Evolutionary conservation across 257 asterid species (phyloP).

Genomic region (Henckelia pumila): DNA sequence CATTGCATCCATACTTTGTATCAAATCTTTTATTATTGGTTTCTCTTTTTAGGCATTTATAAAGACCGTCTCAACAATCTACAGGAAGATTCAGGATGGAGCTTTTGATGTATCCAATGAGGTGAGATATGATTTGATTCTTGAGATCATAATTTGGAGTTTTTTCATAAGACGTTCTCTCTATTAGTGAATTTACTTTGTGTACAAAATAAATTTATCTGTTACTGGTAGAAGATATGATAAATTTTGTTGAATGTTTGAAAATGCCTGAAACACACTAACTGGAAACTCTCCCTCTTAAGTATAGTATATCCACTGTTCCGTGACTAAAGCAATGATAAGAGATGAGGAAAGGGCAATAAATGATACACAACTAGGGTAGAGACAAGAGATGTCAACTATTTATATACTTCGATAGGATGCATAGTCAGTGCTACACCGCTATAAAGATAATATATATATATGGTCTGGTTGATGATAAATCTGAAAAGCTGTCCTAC

Average conservation of each 20-base stretch:
- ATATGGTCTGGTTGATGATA: no score
- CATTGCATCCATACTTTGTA: background rate
- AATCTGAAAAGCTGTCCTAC: background rate
- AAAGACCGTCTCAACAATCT: slow-evolving; percentile 70
- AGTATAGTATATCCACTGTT: background rate
- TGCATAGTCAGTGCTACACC: background rate
- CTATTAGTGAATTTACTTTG: background rate
- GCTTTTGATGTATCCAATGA: slow-evolving; percentile 75
- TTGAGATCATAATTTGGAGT: background rate
- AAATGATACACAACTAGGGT: background rate
- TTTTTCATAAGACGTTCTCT: background rate
- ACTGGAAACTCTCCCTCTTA: background rate
- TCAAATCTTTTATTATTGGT: background rate
- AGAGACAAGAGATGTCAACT: background rate
- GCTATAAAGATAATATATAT: no score
- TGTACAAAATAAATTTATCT: background rate
- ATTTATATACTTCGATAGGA: background rate
- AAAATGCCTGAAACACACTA: background rate
- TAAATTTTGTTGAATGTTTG: background rate
- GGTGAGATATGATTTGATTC: slow-evolving; percentile 35
- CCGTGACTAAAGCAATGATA: background rate
- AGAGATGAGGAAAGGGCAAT: background rate
- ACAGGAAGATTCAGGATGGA: slow-evolving; percentile 80
- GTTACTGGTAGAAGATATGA: background rate
- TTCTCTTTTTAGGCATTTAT: slow-evolving; percentile 59